Base-by-base conservation (phyloP, 176 grass and related monocot genomes). In the Bolboschoenus planiculmis region DNA sequence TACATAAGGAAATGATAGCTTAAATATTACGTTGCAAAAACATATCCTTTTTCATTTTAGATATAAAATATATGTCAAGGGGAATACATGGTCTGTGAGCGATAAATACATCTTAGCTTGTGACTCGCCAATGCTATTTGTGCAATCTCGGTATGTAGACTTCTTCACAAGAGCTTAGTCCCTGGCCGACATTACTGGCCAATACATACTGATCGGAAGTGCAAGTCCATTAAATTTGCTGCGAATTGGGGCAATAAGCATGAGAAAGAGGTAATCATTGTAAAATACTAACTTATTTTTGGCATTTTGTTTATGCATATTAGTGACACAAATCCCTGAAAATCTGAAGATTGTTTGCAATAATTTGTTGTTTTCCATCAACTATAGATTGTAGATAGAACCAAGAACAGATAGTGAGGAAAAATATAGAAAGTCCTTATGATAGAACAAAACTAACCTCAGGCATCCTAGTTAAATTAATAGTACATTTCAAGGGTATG, bases 31-130 rank as follows among this genome's bases (percentile, higher is more conserved):
- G 68, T 72, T 26, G 8, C 14, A 29, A 36, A 85, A 74, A 0
- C 31, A 34, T 13, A 18, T 60, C 13, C n/a, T n/a, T 20, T 20
- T 77, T 72, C 55, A 9, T 23, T 31, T 23, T 46, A 94, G 92
- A 54, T 94, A 91, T 46, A 94, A 94, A 63, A 85, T 94, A 15
- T 94, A 87, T 18, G 65, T 91, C 3, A 89, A 94, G 27, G 92
- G 92, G 5, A 56, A 67, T 1, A 51, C 88, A 10, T 90, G 88
- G 88, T 93, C 91, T 0, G 88, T 93, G 64, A 93, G 91, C 26
- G 81, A 90, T 74, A 93, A 93, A 66, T 90, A 93, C 76, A 90
- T 88, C 8, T 33, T 93, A 59, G 86, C 86, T 5, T 93, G 88
- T 36, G 42, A 93, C 81, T 93, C 91, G 4, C 91, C 86, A 4